phyloP scores from a whole-genome alignment of 2,329 filamentous ascomycete genomes.

The Hypoxylon sp. region DNA sequence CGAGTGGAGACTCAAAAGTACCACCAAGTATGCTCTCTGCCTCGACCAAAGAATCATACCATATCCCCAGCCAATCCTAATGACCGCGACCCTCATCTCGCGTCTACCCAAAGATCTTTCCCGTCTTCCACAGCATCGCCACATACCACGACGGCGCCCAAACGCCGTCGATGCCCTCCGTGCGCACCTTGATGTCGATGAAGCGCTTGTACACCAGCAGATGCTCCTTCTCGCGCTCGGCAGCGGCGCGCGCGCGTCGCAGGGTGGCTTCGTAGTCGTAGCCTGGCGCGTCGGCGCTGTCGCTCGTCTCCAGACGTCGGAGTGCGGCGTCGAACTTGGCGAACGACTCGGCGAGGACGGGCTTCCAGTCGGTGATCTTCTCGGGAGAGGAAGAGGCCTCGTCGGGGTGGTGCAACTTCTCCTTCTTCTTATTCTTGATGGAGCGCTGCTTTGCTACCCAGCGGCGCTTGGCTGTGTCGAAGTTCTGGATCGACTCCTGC shows the following conservation, averaged over 20 bases:
- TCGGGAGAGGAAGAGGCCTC: too few species aligned
- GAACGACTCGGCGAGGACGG: not conserved
- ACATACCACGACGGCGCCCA: not conserved
- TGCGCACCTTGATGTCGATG: not conserved
- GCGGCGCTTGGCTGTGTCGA: not conserved
- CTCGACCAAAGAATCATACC: not conserved
- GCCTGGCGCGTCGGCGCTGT: too few species aligned
- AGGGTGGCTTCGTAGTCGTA: not conserved
- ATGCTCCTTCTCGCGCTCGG: not conserved
- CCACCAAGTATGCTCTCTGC: too few species aligned
- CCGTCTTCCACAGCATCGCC: too few species aligned
- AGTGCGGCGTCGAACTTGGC: not conserved
- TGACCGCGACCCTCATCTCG: too few species aligned
- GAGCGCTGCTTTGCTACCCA: too few species aligned
- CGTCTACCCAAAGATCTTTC: not conserved
- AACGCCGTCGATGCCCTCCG: not conserved
- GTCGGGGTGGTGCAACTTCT: too few species aligned
- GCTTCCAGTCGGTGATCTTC: not conserved
- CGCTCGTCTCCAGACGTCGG: not conserved
- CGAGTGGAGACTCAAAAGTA: too few species aligned
- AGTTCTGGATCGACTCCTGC: not conserved
- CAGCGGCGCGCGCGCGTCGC: not conserved
- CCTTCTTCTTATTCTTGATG: not conserved
- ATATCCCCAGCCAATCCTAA: too few species aligned
- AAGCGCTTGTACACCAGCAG: not conserved